phyloP scores from a whole-genome alignment of 176 grass and related monocot species.

The Elymus sibiricus region DNA sequence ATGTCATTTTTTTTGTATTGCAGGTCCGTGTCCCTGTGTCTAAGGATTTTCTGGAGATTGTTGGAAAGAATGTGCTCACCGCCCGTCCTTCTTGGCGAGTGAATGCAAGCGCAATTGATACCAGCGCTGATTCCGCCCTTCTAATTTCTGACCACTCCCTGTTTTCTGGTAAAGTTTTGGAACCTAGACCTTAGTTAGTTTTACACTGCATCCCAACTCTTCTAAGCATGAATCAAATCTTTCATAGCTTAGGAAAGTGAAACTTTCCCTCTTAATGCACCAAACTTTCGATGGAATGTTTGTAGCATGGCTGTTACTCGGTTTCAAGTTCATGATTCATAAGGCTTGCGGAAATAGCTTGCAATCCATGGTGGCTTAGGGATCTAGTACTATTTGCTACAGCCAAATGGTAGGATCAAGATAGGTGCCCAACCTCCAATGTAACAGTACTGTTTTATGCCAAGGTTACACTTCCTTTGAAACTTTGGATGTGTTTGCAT shows the following conservation, averaged over 20 bases:
- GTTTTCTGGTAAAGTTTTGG: conserved; percentile 56
- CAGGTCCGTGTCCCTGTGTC: conserved; percentile 62
- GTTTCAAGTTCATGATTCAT: background rate
- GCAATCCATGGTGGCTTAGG: background rate
- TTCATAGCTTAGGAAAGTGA: background rate
- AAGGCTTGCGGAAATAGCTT: background rate
- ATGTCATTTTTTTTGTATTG: conserved; percentile 9
- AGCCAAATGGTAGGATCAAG: conserved; percentile 11
- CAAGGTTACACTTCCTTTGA: background rate
- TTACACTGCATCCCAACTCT: background rate
- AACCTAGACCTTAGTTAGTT: background rate
- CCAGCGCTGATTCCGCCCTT: conserved; percentile 50
- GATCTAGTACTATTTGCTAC: background rate
- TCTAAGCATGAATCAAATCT: conserved; percentile 3
- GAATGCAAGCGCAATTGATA: conserved; percentile 67
- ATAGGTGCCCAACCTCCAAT: background rate
- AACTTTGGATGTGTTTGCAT: background rate
- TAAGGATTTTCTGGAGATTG: conserved; percentile 69
- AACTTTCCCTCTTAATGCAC: background rate
- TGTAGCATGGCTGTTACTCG: background rate
- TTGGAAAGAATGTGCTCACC: conserved; percentile 51
- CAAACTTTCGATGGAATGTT: background rate
- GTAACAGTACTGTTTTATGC: background rate
- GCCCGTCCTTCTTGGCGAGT: conserved; percentile 70
- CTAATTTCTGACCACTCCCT: conserved; percentile 85